Percentiles rank a stretch among this genome's conserved stretches.
phyloP scores from a whole-genome alignment of 2,329 filamentous ascomycete genomes.

The Penicillium concentricum region DNA sequence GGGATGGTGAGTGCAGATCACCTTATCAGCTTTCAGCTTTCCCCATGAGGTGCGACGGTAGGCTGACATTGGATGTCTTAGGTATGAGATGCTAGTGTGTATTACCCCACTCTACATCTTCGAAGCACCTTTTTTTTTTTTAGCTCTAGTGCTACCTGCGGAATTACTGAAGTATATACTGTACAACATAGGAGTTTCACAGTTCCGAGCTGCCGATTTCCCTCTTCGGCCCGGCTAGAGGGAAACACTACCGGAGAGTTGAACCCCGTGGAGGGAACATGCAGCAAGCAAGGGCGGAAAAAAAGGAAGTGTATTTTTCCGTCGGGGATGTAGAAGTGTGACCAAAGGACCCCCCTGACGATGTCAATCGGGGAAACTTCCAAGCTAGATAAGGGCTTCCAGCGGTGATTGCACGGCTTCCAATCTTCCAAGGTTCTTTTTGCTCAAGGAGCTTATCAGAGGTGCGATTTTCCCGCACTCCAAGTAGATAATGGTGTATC shows the following conservation, averaged over 20 bases:
- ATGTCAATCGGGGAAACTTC: neutral
- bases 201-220: neutral
- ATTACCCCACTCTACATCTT: neutral
- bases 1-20: slow-evolving; percentile 1
- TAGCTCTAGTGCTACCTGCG: neutral
- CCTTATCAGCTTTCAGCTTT: slow-evolving; percentile 1
- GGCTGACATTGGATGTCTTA: neutral
- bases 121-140: neutral
- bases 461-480: too few species aligned
- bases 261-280: slow-evolving; percentile 9
- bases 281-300: slow-evolving; percentile 1
- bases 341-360: neutral
- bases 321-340: neutral
- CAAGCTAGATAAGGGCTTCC: neutral
- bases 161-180: neutral
- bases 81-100: too few species aligned
- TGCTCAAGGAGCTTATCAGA: neutral
- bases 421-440: neutral
- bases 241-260: slow-evolving; percentile 1
- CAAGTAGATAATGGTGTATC: neutral
- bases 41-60: neutral
- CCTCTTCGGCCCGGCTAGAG: slow-evolving; percentile 3
- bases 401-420: neutral
- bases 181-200: neutral
- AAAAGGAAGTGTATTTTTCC: slow-evolving; percentile 14